Evolutionary conservation across 305 asterid genomes (phyloP).

Genomic region (Fraxinus greggii): DNA sequence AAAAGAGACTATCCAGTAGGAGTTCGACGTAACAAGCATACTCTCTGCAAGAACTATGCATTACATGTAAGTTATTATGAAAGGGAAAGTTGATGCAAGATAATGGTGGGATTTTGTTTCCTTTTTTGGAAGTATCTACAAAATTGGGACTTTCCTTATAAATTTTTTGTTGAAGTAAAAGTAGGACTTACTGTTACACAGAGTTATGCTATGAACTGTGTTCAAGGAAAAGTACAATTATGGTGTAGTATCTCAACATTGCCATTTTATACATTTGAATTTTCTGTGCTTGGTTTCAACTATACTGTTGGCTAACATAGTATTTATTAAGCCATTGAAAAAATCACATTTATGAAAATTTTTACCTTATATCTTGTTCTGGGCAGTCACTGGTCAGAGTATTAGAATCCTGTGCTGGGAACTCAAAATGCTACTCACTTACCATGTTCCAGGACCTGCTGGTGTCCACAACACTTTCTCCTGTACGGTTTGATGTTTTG

Average conservation of each 20-base stretch:
- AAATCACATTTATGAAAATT: conserved; percentile 13
- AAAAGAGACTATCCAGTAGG: not conserved
- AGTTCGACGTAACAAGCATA: not conserved
- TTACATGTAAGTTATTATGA: not conserved
- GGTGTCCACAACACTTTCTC: conserved; percentile 86
- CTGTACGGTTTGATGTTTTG: conserved; percentile 56
- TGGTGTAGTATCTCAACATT: not conserved
- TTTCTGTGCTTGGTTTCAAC: not conserved
- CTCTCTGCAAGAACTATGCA: not conserved
- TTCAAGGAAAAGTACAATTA: not conserved
- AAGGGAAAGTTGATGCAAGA: not conserved
- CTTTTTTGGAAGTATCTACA: not conserved
- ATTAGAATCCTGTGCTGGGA: conserved; percentile 77
- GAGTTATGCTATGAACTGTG: not conserved
- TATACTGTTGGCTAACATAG: not conserved
- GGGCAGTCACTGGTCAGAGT: conserved; percentile 78
- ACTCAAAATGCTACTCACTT: conserved; percentile 63
- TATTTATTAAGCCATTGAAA: conserved; percentile 7
- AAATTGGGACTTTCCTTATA: not conserved
- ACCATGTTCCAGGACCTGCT: conserved; percentile 93
- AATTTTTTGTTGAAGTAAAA: not conserved
- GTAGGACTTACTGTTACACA: not conserved
- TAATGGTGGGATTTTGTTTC: not conserved
- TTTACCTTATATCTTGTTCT: conserved; percentile 34
- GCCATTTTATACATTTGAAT: not conserved